Conservation (phyloP, 768 basidiomycete genomes). For the Suillus luteus region DNA sequence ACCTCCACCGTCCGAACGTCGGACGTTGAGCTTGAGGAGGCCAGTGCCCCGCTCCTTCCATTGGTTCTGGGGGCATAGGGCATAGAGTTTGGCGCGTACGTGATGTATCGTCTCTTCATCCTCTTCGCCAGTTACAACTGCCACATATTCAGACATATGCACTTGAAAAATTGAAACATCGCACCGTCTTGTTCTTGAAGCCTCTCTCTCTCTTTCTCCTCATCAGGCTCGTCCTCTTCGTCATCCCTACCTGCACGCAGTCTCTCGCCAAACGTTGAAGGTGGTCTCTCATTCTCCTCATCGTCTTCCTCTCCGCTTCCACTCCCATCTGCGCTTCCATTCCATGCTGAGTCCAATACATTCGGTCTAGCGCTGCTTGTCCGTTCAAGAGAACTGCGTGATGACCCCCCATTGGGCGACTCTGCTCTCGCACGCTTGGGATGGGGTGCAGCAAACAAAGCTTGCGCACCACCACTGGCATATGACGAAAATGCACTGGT, state of each 20-base stretch:
- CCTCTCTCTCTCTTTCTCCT: constrained; percentile 45
- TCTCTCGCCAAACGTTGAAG: constrained; percentile 60
- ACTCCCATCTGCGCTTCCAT: constrained; percentile 41
- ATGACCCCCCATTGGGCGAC: constrained; percentile 47
- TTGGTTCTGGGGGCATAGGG: constrained; percentile 53
- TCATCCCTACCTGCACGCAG: constrained; percentile 64
- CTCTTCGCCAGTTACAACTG: constrained; percentile 80
- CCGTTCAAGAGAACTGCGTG: constrained; percentile 48
- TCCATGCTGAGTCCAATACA: constrained; percentile 37
- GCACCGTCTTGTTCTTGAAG: constrained; percentile 71
- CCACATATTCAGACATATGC: constrained; percentile 5
- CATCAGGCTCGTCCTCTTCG: constrained; percentile 50
- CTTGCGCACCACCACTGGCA: constrained; percentile 48
- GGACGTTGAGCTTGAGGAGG: constrained; percentile 67
- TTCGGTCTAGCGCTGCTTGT: constrained; percentile 27
- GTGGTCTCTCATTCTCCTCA: constrained; percentile 34
- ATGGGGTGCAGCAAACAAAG: constrained; percentile 45
- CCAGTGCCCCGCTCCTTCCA: constrained; percentile 85
- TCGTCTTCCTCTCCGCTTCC: constrained; percentile 46
- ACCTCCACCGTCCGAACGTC: constrained; percentile 60
- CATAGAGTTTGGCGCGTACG: constrained; percentile 75
- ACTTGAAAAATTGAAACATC: constrained; percentile 20
- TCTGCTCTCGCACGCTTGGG: constrained; percentile 58
- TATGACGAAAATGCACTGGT: constrained; percentile 66
- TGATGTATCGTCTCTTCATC: constrained; percentile 77